Percentiles rank a stretch among this genome's conserved stretches.
Conservation (phyloP, 2,329 filamentous ascomycete genomes). For the Aspergillus persii region DNA sequence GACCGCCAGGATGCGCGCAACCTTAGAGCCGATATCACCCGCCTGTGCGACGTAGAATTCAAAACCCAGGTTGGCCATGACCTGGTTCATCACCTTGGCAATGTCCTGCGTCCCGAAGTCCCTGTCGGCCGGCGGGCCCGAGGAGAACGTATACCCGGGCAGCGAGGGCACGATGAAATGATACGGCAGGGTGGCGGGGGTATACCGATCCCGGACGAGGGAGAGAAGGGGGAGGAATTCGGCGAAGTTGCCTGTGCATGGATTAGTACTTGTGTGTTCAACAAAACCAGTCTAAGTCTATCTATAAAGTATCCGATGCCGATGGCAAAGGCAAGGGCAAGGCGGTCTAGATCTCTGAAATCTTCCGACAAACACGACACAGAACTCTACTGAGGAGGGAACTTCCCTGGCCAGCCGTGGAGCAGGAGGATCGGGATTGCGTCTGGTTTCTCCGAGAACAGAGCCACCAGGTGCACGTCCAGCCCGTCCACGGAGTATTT, state of each 20-base stretch:
- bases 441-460: slow-evolving; percentile 48
- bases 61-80: slow-evolving; percentile 32
- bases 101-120: slow-evolving; percentile 26
- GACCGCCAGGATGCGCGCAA: slow-evolving; percentile 25
- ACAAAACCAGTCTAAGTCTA: too few relatives aligned
- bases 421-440: slow-evolving; percentile 49
- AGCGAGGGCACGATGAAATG: slow-evolving; percentile 34
- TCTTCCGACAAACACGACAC: neutral
- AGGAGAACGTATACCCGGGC: slow-evolving; percentile 33
- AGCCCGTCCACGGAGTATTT: slow-evolving; percentile 44
- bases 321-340: neutral
- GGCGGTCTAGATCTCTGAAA: neutral
- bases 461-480: slow-evolving; percentile 48
- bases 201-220: slow-evolving; percentile 25
- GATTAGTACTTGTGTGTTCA: neutral
- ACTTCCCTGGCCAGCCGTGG: slow-evolving; percentile 38
- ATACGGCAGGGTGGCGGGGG: slow-evolving; percentile 27
- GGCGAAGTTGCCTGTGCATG: slow-evolving; percentile 28
- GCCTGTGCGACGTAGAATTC: slow-evolving; percentile 32
- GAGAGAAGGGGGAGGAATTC: slow-evolving; percentile 34
- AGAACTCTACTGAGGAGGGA: neutral
- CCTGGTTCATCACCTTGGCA: slow-evolving; percentile 27
- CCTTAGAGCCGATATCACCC: slow-evolving; percentile 32
- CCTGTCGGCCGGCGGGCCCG: slow-evolving; percentile 29
- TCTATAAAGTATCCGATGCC: too few relatives aligned